Base-by-base conservation (phyloP, 805 yeast genomes). In the Martiniozyma abietophila region DNA sequence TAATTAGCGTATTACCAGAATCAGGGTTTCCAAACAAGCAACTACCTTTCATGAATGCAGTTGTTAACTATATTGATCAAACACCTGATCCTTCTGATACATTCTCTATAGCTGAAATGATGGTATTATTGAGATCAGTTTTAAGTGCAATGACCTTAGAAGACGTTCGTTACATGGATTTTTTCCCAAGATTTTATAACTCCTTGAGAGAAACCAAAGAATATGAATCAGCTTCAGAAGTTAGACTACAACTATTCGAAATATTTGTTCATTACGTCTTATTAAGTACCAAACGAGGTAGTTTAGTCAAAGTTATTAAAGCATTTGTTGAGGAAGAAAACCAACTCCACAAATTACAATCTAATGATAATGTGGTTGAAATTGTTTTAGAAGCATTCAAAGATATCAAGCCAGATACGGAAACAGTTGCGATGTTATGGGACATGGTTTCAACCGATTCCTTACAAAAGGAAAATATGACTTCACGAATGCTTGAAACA, bases 111-210 rank as follows among this genome's bases (percentile, higher is more conserved):
- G 27, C 31, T 12, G 54, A 54, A 39, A 44, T 54, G 45, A 27
- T 53, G 10, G 18, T 35, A 3, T 30, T 51, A 10, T 35, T 54
- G 24, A 39, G 41, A 27, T 45, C 51, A 19, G 49, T 48, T 8
- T 28, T 54, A 5, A 45, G 51, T 15, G 55, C 52, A 3, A 47
- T 55, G 54, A 48, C 51, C 2, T 27, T 45, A 17, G 44, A 50
- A 10, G 55, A 55, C 31, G 58, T 54, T 6, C 42, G 39, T 17
- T 38, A 44, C 31, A 25, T 48, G 29, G 51, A 50, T 41, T 58
- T 56, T 41, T 55, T 59, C 31, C 63, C 64, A 4, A 37, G 53
- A 15, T 54, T 57, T 32, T 59, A 58, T 33, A 50, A 47, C 16
- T 32, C 53, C 4, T 25, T 58, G 31, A 41, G 60, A 40, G 46